Evolutionary conservation across 2,329 filamentous ascomycete species (phyloP).

Genomic region (Nothophaeocryptopus gaeumannii): DNA sequence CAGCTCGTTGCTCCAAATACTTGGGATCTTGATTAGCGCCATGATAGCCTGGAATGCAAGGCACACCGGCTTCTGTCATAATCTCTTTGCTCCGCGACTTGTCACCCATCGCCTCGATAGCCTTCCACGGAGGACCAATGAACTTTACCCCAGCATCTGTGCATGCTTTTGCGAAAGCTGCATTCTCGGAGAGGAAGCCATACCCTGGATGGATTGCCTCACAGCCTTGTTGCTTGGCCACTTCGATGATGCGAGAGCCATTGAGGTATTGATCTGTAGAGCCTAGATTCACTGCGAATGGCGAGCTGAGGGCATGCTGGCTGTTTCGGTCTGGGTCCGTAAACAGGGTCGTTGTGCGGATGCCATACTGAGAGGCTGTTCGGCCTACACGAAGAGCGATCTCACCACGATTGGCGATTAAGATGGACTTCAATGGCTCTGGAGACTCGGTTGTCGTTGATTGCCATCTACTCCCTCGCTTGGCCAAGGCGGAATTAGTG

Average conservation of each 20-base stretch:
- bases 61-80: constrained; percentile 91
- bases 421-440: constrained; percentile 58
- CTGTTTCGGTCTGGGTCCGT: constrained; percentile 84
- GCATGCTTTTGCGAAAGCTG: constrained; percentile 82
- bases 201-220: constrained; percentile 94
- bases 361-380: constrained; percentile 83
- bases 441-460: constrained; percentile 21
- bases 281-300: constrained; percentile 79
- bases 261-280: constrained; percentile 85
- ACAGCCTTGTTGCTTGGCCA: constrained; percentile 82
- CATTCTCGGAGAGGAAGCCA: constrained; percentile 91
- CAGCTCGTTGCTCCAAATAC: constrained; percentile 66
- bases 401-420: constrained; percentile 96
- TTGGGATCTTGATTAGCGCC: constrained; percentile 72
- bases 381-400: constrained; percentile 90
- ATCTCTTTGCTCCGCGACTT: constrained; percentile 93
- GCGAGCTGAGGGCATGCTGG: constrained; percentile 83
- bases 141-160: constrained; percentile 88
- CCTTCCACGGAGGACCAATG: constrained; percentile 80
- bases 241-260: constrained; percentile 83
- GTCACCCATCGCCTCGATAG: constrained; percentile 81
- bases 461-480: constrained; percentile 24
- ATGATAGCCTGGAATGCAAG: constrained; percentile 95
- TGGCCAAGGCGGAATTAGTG: constrained; percentile 17
- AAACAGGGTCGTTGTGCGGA: constrained; percentile 90